Evolutionary conservation across 1,284 basidiomycete species (phyloP).

Genomic region (Porodaedalea pini): DNA sequence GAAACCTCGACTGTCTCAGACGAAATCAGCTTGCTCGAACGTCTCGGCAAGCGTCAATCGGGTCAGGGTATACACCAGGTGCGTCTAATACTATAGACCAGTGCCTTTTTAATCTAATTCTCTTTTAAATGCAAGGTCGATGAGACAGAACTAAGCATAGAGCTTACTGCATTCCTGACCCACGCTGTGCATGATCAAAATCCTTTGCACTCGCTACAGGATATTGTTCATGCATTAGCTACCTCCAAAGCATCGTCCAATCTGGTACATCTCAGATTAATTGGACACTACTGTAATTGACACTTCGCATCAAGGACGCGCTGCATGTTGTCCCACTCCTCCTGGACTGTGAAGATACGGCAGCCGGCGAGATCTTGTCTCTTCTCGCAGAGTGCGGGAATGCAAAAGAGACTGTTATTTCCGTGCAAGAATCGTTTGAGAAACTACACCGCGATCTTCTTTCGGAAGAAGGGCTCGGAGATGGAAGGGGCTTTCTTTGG

Average conservation of each 20-base stretch:
- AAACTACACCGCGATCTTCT: constrained; percentile 33
- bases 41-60: too few species aligned
- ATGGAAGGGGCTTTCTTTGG: constrained; percentile 28
- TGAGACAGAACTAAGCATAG: constrained; percentile 4
- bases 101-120: neutral
- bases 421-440: constrained; percentile 57
- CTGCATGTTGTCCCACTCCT: constrained; percentile 46
- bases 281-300: neutral
- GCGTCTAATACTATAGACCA: neutral
- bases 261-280: constrained; percentile 24
- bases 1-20: too few species aligned
- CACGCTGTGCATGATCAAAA: constrained; percentile 27
- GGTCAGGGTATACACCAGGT: too few species aligned
- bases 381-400: constrained; percentile 42
- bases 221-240: constrained; percentile 25
- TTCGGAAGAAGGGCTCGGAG: constrained; percentile 29
- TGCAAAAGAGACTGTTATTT: constrained; percentile 60
- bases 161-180: constrained; percentile 26
- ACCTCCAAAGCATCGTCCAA: constrained; percentile 20
- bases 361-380: constrained; percentile 41
- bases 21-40: too few species aligned
- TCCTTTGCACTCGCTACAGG: constrained; percentile 23
- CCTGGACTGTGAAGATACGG: constrained; percentile 35
- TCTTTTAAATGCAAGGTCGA: neutral
- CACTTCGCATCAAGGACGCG: constrained; percentile 41